Conservation (phyloP, 2,329 filamentous ascomycete genomes). For the Tolypocladium sp. region DNA sequence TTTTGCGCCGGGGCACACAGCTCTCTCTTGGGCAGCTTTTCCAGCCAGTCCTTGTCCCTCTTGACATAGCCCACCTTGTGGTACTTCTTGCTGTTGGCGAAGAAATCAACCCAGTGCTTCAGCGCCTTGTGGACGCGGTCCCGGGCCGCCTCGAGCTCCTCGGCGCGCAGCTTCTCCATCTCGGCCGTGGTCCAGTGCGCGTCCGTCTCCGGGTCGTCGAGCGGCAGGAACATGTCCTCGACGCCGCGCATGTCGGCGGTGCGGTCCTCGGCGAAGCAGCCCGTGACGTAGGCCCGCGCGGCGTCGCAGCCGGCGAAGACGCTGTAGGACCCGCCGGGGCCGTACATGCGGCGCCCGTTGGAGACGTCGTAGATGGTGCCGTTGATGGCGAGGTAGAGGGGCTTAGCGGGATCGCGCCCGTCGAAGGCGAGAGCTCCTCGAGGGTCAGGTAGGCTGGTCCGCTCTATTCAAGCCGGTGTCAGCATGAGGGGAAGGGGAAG, state of each 20-base stretch:
- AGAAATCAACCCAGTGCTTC: constrained; percentile 77
- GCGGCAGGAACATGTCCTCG: constrained; percentile 72
- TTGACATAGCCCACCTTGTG: constrained; percentile 67
- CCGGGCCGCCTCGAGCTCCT: constrained; percentile 57
- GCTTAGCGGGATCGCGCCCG: constrained; percentile 63
- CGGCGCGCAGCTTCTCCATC: constrained; percentile 42
- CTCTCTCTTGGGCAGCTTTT: constrained; percentile 49
- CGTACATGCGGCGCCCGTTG: constrained; percentile 60
- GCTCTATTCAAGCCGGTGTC: constrained; percentile 20
- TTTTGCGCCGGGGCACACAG: constrained; percentile 66
- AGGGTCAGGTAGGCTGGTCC: constrained; percentile 65
- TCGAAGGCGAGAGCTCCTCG: constrained; percentile 64
- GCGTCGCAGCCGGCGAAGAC: constrained; percentile 84
- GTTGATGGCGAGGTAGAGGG: constrained; percentile 87
- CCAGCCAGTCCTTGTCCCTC: constrained; percentile 50
- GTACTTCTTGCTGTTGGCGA: constrained; percentile 72
- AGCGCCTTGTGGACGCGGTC: constrained; percentile 58
- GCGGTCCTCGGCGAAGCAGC: constrained; percentile 80
- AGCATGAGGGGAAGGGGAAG: not conserved
- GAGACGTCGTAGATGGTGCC: constrained; percentile 79
- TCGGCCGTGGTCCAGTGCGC: constrained; percentile 43
- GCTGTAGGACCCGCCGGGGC: constrained; percentile 76
- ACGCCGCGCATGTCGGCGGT: constrained; percentile 79
- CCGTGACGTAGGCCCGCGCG: constrained; percentile 80
- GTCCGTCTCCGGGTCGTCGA: constrained; percentile 56